These are phyloP conservation scores for Penicillium frequentans DNA, from an alignment of 2,329 filamentous ascomycete genomes.

Conservation along the genomic window DNA sequence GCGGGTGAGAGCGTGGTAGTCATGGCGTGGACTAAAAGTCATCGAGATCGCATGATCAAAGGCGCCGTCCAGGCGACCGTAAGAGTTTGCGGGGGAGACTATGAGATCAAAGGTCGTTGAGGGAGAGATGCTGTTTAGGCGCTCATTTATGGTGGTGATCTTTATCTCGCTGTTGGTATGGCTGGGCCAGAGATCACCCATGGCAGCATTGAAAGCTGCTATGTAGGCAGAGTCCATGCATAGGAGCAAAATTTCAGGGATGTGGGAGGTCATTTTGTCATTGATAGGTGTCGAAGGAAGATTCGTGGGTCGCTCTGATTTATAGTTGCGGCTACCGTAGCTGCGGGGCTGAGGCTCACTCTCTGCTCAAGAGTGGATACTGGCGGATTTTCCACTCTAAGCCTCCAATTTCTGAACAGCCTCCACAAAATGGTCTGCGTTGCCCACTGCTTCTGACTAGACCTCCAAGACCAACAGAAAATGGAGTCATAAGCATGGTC, in stretches of 20 bases:
- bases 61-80: constrained; percentile 54
- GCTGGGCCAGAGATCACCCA: constrained; percentile 32
- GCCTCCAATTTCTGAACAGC: too few relatives aligned
- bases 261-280: constrained; percentile 25
- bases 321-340: not conserved
- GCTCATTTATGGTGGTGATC: constrained; percentile 32
- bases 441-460: too few relatives aligned
- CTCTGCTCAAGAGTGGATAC: too few relatives aligned
- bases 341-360: too few relatives aligned
- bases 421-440: too few relatives aligned
- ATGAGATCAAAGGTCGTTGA: constrained; percentile 48
- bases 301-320: not conserved
- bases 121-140: constrained; percentile 40
- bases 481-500: too few relatives aligned
- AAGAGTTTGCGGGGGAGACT: constrained; percentile 58
- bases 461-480: too few relatives aligned
- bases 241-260: constrained; percentile 46
- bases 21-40: constrained; percentile 41
- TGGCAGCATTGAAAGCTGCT: constrained; percentile 43
- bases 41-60: constrained; percentile 58
- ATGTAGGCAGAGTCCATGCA: constrained; percentile 43
- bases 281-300: not conserved
- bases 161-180: constrained; percentile 35
- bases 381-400: too few relatives aligned
- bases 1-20: constrained; percentile 51